Base-by-base conservation (phyloP, 192 early-diverging fungal genomes). In the Backusella liffmaniae region DNA sequence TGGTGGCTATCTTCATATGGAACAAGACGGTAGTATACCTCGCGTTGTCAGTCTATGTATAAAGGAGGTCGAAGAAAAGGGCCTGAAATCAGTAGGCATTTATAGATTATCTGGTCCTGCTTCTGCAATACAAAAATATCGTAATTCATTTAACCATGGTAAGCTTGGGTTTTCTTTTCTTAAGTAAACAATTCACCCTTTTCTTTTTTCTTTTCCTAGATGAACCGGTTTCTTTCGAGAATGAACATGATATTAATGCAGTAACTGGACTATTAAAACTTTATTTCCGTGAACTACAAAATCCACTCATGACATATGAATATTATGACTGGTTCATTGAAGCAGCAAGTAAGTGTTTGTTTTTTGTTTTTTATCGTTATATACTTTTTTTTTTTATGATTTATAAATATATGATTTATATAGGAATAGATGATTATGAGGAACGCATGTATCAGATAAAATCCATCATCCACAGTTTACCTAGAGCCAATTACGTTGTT, bases 51-150 rank as follows among this genome's bases (percentile, higher is more conserved):
- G 88, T 78, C 88, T 84, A 82, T 94, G 93, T 73, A 85, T 94
- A 72, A 62, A 83, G 0, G 90, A 94, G 73, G 90, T 94, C 21
- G 93, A 94, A 80, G 79, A 84, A 59, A 87, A 90, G 73, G 93
- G 79, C 9, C 70, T 94, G 30, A 88, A 88, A 42, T 89, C 90
- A 66, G 89, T 93, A 66, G 93, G 92, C 10, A 92, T 94, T 23
- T 93, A 94, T 71, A 89, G 93, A 35, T 82, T 94, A 15, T 88
- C 93, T 21, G 93, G 92, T 1, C 83, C 90, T 15, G 86, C 87
- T 8, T 88, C 90, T 23, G 75, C 90, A 51, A 89, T 94, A 77
- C 89, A 91, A 76, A 89, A 86, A 16, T 86, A 92, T 34, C 82
- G 87, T 23, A 67, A 79, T 29, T 70, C 83, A 73, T 93, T 91